Evolutionary conservation across 2,329 filamentous ascomycete genomes (phyloP).

Genomic region (Periconia macrospinosa): DNA sequence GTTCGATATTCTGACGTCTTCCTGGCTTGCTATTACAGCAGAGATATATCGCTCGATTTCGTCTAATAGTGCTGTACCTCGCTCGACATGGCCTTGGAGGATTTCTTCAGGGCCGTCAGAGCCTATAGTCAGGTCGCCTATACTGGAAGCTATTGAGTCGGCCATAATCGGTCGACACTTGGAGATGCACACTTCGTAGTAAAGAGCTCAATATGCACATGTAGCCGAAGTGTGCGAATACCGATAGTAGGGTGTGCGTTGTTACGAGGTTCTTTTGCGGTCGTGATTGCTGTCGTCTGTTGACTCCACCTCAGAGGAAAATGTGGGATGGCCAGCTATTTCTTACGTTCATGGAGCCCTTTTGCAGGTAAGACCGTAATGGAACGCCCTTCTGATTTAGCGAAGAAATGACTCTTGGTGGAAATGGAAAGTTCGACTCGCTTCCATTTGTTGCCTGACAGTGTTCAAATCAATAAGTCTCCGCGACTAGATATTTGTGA

Average conservation of each 20-base stretch:
- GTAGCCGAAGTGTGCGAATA: too few relatives aligned
- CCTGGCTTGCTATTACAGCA: conserved; percentile 35
- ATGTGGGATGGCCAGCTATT: too few relatives aligned
- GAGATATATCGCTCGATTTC: conserved; percentile 48
- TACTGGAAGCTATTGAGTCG: conserved; percentile 3
- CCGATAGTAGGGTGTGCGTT: too few relatives aligned
- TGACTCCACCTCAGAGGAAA: too few relatives aligned
- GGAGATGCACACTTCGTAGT: too few relatives aligned
- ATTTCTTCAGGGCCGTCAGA: conserved; percentile 23
- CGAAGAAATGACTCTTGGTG: neutral
- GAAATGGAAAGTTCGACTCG: neutral
- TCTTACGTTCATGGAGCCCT: too few relatives aligned
- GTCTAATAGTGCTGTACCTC: conserved; percentile 41
- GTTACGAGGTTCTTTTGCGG: too few relatives aligned
- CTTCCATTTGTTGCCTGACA: neutral
- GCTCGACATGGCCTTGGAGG: conserved; percentile 36
- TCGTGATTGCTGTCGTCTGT: too few relatives aligned
- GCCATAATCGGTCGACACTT: neutral
- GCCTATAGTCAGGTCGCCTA: conserved; percentile 2
- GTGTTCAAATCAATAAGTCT: too few relatives aligned
- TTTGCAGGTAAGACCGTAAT: neutral
- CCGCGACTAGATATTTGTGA: too few relatives aligned
- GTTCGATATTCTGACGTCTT: conserved; percentile 36
- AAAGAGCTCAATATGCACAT: too few relatives aligned
- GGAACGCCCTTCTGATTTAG: neutral